Base-by-base conservation (phyloP, 2,329 filamentous ascomycete genomes). In the Bipolaris oryzae region DNA sequence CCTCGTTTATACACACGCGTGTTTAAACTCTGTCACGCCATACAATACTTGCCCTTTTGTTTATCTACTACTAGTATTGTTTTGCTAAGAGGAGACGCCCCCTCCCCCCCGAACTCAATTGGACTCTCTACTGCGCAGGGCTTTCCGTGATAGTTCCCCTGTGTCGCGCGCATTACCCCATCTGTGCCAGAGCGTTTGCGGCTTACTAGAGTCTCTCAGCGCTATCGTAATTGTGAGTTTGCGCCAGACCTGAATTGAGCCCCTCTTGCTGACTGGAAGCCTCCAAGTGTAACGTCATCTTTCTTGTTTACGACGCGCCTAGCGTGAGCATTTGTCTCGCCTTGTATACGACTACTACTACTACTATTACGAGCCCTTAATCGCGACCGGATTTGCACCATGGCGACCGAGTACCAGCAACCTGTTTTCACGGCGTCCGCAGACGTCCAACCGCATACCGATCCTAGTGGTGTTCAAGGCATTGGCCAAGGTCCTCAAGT, bases 401-500 rank as follows among this genome's bases (percentile, higher is more conserved):
- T 63, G 43, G 46, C 56, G 37, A 52, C 28, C 45, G 16, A 34
- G 43, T 31, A 47, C 33, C 21, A 46, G 13, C 35, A 52, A 20
- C 21, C 20, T 20, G 34, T n/a, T 16, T 28, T 16, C n/a, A 44
- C 21, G n/a, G 21, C 38, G 35, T n/a, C 37, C 3, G 44, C 23
- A 21, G 35, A 49, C 41, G 50, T 55, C 56, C 53, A 54, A 39
- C 53, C 50, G 28, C 68, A 67, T 35, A 58, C 63, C 45, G 65
- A 69, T 20, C 44, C 63, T 20, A 71, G 62, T 50, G 71, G 70
- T 39, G 61, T 56, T 38, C 58, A 66, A 23, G 79, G 79, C 46
- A 69, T 80, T 48, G 79, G 79, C 25, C 58, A 63, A 6, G 79
- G 78, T 1, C 79, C 79, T 5, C 77, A 80, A 64, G 62, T 80